Evolutionary conservation across 1,139 yeast genomes (phyloP).

Genomic region (Wickerhamomyces sp.): DNA sequence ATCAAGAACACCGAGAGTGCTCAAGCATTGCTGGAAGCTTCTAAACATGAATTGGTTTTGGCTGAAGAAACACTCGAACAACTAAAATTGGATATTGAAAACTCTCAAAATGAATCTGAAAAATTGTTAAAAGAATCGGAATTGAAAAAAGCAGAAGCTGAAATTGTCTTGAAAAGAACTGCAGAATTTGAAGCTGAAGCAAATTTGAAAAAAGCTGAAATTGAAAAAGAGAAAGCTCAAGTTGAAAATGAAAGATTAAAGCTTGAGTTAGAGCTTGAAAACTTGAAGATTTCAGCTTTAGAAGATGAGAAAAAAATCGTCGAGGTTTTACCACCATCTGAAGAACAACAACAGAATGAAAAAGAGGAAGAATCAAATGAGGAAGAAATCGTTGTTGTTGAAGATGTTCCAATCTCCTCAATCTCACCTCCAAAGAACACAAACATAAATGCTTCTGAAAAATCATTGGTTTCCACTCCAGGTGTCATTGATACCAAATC

Average conservation of each 20-base stretch:
- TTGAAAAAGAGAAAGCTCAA: conserved; percentile 22
- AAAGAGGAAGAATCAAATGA: conserved; percentile 8
- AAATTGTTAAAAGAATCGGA: conserved; percentile 25
- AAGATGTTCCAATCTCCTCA: background rate
- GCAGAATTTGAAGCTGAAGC: conserved; percentile 21
- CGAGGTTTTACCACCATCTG: conserved; percentile 23
- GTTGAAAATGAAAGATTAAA: conserved; percentile 26
- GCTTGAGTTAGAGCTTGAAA: conserved; percentile 21
- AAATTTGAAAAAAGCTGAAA: conserved; percentile 19
- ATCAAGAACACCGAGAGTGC: conserved; percentile 20
- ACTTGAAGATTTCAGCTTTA: conserved; percentile 22
- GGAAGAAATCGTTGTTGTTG: conserved; percentile 4
- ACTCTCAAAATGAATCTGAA: conserved; percentile 24
- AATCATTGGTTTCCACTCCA: conserved; percentile 1
- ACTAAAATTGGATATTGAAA: conserved; percentile 23
- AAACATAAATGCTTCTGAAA: background rate
- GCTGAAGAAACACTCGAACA: conserved; percentile 22
- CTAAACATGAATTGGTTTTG: conserved; percentile 17
- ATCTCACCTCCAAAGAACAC: background rate
- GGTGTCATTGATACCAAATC: conserved; percentile 4
- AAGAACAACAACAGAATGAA: conserved; percentile 16
- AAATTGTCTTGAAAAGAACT: conserved; percentile 18
- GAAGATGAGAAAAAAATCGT: conserved; percentile 24
- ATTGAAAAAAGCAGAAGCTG: conserved; percentile 22
- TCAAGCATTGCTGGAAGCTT: conserved; percentile 17